Conservation (phyloP, 805 yeast genomes). For the Ogataea kodamae region DNA sequence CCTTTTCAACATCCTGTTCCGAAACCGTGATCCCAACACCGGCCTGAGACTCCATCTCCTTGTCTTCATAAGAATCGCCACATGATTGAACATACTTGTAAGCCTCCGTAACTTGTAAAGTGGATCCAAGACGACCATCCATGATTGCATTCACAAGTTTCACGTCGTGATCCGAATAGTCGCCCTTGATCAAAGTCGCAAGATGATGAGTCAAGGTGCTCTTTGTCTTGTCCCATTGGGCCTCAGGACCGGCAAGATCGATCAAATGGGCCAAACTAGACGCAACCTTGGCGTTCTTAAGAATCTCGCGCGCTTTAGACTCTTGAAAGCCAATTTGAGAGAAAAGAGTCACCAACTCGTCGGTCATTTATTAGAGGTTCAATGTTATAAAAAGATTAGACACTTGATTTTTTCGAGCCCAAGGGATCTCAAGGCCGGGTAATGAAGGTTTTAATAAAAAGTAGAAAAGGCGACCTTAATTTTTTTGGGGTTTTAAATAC, state of each 20-base stretch:
- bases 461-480: too few relatives aligned
- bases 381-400: too few relatives aligned
- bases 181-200: slow-evolving; percentile 68
- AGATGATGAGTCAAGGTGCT: slow-evolving; percentile 70
- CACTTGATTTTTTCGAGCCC: too few relatives aligned
- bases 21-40: slow-evolving; percentile 82
- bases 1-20: slow-evolving; percentile 57
- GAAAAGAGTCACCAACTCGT: slow-evolving; percentile 34
- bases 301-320: slow-evolving; percentile 70
- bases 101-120: slow-evolving; percentile 77
- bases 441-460: background rate
- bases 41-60: slow-evolving; percentile 56
- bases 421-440: background rate
- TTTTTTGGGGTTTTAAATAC: too few relatives aligned
- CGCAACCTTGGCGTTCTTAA: slow-evolving; percentile 83
- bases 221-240: slow-evolving; percentile 52
- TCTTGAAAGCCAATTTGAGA: slow-evolving; percentile 63
- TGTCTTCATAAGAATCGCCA: slow-evolving; percentile 42
- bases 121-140: slow-evolving; percentile 59
- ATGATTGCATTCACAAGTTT: slow-evolving; percentile 59
- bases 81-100: slow-evolving; percentile 62
- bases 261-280: slow-evolving; percentile 61
- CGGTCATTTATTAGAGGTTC: too few relatives aligned
- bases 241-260: slow-evolving; percentile 36
- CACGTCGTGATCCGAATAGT: slow-evolving; percentile 45